Percentiles rank a stretch among this genome's conserved stretches.
These are phyloP conservation scores for Kluyveromyces aestuarii DNA, from an alignment of 805 yeast genomes.

Conservation along the genomic window DNA sequence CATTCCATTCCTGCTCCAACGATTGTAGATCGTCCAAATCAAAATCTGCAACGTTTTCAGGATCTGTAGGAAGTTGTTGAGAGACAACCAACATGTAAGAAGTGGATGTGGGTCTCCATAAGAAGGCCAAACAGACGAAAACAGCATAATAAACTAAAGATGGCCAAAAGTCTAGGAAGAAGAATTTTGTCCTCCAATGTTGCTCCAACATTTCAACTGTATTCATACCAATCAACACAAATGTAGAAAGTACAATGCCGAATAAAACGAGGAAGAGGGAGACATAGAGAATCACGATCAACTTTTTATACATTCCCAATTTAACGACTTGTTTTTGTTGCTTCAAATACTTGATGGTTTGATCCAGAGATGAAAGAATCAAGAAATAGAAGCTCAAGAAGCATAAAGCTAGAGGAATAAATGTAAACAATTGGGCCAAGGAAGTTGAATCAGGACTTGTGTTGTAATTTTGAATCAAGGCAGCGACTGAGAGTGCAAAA, in stretches of 20 bases:
- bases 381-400: slow-evolving; percentile 65
- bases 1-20: slow-evolving; percentile 29
- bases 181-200: slow-evolving; percentile 88
- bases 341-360: slow-evolving; percentile 62
- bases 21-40: slow-evolving; percentile 49
- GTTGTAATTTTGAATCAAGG: slow-evolving; percentile 45
- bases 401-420: slow-evolving; percentile 64
- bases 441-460: slow-evolving; percentile 42
- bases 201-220: slow-evolving; percentile 69
- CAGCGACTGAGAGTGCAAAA: slow-evolving; percentile 45
- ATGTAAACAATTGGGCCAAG: slow-evolving; percentile 43
- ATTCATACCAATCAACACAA: slow-evolving; percentile 65
- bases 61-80: slow-evolving; percentile 81
- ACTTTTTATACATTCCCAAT: slow-evolving; percentile 71
- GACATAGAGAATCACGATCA: slow-evolving; percentile 64
- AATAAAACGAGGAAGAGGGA: slow-evolving; percentile 62
- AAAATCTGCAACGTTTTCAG: slow-evolving; percentile 57
- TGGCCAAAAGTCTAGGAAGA: slow-evolving; percentile 91
- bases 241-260: slow-evolving; percentile 62
- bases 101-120: slow-evolving; percentile 97
- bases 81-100: slow-evolving; percentile 92
- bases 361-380: slow-evolving; percentile 62
- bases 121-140: slow-evolving; percentile 73
- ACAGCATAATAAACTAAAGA: slow-evolving; percentile 77
- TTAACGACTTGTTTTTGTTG: slow-evolving; percentile 90